A percentile compares a stretch with the other conserved stretches of the same genome.
Conservation (phyloP, 1,139 yeast species). For the Groenewaldozyma auringiensis region DNA sequence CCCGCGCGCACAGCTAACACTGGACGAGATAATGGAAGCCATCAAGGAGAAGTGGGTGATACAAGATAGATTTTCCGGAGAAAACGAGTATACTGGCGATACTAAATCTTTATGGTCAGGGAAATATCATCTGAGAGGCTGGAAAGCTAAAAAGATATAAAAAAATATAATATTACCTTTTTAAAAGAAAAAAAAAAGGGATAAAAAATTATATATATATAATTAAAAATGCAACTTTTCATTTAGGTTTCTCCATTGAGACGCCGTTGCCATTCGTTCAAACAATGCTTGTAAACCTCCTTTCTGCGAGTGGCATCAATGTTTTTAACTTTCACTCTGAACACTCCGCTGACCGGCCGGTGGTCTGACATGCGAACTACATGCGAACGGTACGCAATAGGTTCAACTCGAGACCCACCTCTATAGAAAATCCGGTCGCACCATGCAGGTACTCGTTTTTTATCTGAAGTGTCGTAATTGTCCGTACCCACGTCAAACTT, state of each 20-base stretch:
- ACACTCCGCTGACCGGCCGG: slow-evolving; percentile 80
- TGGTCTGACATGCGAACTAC: slow-evolving; percentile 64
- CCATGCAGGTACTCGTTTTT: slow-evolving; percentile 95
- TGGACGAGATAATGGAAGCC: slow-evolving; percentile 51
- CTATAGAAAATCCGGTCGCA: slow-evolving; percentile 77
- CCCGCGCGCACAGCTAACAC: slow-evolving; percentile 65
- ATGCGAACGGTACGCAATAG: slow-evolving; percentile 22
- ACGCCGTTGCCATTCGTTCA: slow-evolving; percentile 19
- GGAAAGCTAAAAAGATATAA: slow-evolving; percentile 18
- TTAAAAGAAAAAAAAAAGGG: too few species aligned
- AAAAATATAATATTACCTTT: slow-evolving; percentile 1
- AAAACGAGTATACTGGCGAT: slow-evolving; percentile 27
- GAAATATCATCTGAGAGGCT: slow-evolving; percentile 24
- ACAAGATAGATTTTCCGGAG: slow-evolving; percentile 30
- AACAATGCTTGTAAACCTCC: slow-evolving; percentile 38
- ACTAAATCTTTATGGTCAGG: slow-evolving; percentile 24
- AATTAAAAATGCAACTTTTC: too few species aligned
- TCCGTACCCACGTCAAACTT: slow-evolving; percentile 81
- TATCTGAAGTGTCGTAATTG: slow-evolving; percentile 77
- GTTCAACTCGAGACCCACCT: slow-evolving; percentile 34
- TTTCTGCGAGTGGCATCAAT: slow-evolving; percentile 52
- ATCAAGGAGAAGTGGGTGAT: slow-evolving; percentile 61
- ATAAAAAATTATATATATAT: background rate
- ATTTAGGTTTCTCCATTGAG: too few species aligned
- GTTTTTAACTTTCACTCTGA: slow-evolving; percentile 53